A percentile compares a stretch with the other conserved stretches of the same genome.
Evolutionary conservation across 2,329 filamentous ascomycete genomes (phyloP).

Genomic region (Diaporthe sp.): DNA sequence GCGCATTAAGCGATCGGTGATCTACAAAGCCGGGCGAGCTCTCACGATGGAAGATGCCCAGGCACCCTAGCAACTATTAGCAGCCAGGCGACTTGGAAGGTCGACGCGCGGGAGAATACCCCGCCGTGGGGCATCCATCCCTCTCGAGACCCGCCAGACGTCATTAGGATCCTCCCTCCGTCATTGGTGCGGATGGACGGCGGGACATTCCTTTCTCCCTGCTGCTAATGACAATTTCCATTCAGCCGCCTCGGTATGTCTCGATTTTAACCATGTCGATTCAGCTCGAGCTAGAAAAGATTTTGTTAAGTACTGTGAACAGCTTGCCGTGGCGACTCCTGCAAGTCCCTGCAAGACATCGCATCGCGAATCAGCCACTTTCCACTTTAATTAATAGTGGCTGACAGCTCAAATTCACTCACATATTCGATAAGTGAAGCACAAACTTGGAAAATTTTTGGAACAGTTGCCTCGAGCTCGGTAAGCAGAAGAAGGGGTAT

Average conservation of each 20-base stretch:
- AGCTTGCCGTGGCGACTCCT: background rate
- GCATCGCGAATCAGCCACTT: background rate
- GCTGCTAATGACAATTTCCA: background rate
- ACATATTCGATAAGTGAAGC: background rate
- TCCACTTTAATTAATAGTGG: background rate
- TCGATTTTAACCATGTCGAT: background rate
- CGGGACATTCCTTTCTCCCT: background rate
- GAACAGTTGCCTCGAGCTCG: background rate
- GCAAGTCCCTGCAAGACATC: background rate
- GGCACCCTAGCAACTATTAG: background rate
- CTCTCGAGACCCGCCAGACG: background rate
- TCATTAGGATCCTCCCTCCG: background rate
- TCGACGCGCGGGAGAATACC: conserved; percentile 8
- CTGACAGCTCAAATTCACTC: background rate
- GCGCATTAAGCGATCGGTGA: conserved; percentile 6
- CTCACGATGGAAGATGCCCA: background rate
- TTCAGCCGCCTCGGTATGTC: conserved; percentile 13
- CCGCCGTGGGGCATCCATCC: background rate
- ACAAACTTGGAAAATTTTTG: background rate
- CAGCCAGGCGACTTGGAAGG: conserved; percentile 1
- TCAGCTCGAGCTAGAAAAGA: background rate
- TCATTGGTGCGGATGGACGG: conserved; percentile 16
- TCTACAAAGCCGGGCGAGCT: conserved; percentile 27
- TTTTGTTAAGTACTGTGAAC: background rate
- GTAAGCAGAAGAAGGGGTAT: background rate